phyloP scores from a whole-genome alignment of 2,329 filamentous ascomycete species.

The Lecanicillium sp. region DNA sequence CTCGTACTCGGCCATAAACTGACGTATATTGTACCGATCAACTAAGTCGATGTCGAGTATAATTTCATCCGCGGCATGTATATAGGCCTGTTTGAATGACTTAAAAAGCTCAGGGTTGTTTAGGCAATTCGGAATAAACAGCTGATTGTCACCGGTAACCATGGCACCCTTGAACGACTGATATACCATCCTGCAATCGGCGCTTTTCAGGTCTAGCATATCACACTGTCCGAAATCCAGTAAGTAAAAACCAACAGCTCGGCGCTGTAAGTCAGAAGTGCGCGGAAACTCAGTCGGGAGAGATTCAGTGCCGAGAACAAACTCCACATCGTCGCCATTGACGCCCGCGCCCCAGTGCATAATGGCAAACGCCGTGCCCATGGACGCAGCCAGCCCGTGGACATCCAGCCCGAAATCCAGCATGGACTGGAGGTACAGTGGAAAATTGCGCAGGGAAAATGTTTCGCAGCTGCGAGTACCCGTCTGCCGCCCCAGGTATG shows the following conservation, averaged over 20 bases:
- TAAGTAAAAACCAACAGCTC: slow-evolving; percentile 11
- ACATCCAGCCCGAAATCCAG: slow-evolving; percentile 8
- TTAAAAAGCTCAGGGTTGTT: slow-evolving; percentile 10
- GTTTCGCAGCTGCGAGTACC: too few species aligned
- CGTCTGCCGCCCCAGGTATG: slow-evolving; percentile 12
- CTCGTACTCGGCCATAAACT: slow-evolving; percentile 15
- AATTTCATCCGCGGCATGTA: slow-evolving; percentile 10
- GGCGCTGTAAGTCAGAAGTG: slow-evolving; percentile 7
- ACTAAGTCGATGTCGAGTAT: slow-evolving; percentile 9
- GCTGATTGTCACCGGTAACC: slow-evolving; percentile 15
- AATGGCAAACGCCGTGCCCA: slow-evolving; percentile 15
- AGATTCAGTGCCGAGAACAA: slow-evolving; percentile 11
- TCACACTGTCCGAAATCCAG: slow-evolving; percentile 17
- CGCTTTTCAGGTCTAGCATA: slow-evolving; percentile 10
- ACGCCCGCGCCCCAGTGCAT: slow-evolving; percentile 17
- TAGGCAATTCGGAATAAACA: slow-evolving; percentile 15
- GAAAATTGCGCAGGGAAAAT: slow-evolving; percentile 10
- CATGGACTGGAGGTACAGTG: slow-evolving; percentile 9
- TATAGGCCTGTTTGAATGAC: slow-evolving; percentile 13
- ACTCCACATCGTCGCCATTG: slow-evolving; percentile 16
- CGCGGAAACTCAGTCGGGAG: background rate
- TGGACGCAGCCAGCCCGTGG: slow-evolving; percentile 7
- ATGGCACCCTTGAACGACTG: slow-evolving; percentile 16
- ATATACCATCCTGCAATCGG: slow-evolving; percentile 11
- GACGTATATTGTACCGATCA: too few species aligned